phyloP scores from a whole-genome alignment of 192 early-diverging fungal genomes.

The Funneliformis geosporum region DNA sequence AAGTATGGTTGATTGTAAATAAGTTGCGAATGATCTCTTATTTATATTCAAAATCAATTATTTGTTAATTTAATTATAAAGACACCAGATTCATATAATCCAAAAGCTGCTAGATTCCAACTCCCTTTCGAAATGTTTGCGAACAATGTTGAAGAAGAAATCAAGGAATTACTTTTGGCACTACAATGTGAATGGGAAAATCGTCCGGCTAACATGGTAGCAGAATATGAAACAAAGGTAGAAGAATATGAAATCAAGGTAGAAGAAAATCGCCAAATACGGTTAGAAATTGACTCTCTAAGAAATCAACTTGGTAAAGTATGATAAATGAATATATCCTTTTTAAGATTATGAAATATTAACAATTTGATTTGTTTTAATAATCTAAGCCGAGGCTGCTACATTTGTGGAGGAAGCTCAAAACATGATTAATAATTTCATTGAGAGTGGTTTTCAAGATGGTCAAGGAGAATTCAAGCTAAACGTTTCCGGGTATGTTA shows the following conservation, averaged over 20 bases:
- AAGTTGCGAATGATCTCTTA: neutral
- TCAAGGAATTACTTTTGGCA: slow-evolving; percentile 5
- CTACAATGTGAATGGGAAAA: slow-evolving; percentile 22
- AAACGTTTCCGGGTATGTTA: neutral
- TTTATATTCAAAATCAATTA: neutral
- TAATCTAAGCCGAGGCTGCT: neutral
- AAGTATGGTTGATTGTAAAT: neutral
- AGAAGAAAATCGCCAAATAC: slow-evolving; percentile 1
- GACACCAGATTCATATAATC: slow-evolving; percentile 28
- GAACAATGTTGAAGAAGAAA: slow-evolving; percentile 22
- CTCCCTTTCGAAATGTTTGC: slow-evolving; percentile 29
- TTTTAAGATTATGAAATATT: neutral
- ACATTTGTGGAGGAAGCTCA: slow-evolving; percentile 17
- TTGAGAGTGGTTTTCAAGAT: neutral
- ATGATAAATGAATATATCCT: neutral
- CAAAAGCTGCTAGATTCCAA: neutral
- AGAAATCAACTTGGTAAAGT: slow-evolving; percentile 12
- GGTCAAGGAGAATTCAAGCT: neutral
- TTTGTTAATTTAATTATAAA: neutral
- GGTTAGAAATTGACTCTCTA: slow-evolving; percentile 7
- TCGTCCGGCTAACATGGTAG: neutral
- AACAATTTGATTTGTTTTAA: neutral
- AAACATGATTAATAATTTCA: neutral
- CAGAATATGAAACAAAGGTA: neutral
- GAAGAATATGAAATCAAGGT: neutral